phyloP scores from a whole-genome alignment of 83 land plant species.

The Isoetes engelmannii region DNA sequence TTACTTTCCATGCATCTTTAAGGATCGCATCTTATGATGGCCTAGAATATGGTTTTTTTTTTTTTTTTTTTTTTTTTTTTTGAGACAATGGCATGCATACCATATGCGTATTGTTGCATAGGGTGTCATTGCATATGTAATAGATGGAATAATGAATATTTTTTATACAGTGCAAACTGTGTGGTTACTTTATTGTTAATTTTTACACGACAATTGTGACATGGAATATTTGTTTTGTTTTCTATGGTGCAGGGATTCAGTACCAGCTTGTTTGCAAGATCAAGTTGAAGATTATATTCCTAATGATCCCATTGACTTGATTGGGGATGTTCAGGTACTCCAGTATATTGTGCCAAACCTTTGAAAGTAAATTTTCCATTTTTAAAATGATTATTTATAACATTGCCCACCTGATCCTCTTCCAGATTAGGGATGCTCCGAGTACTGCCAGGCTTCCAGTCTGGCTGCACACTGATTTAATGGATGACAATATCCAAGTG shows the following conservation, averaged over 20 bases:
- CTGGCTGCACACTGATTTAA: constrained; percentile 40
- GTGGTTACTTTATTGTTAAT: neutral
- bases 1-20: constrained; percentile 12
- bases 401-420: neutral
- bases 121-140: neutral
- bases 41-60: neutral
- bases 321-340: constrained; percentile 7
- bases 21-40: constrained; percentile 14
- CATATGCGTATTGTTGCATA: too few species aligned
- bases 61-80: too few species aligned
- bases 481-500: constrained; percentile 37
- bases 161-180: neutral
- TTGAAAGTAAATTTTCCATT: too few species aligned
- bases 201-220: neutral
- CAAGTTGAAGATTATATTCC: constrained; percentile 38
- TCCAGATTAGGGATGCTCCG: constrained; percentile 15
- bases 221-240: neutral
- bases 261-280: constrained; percentile 19
- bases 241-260: constrained; percentile 24
- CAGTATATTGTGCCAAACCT: neutral
- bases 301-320: constrained; percentile 23
- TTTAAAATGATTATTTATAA: neutral
- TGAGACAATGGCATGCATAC: neutral
- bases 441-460: constrained; percentile 18
- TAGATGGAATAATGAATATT: neutral